phyloP scores from a whole-genome alignment of 345 rosid genomes.

The Fremontodendron californicum region DNA sequence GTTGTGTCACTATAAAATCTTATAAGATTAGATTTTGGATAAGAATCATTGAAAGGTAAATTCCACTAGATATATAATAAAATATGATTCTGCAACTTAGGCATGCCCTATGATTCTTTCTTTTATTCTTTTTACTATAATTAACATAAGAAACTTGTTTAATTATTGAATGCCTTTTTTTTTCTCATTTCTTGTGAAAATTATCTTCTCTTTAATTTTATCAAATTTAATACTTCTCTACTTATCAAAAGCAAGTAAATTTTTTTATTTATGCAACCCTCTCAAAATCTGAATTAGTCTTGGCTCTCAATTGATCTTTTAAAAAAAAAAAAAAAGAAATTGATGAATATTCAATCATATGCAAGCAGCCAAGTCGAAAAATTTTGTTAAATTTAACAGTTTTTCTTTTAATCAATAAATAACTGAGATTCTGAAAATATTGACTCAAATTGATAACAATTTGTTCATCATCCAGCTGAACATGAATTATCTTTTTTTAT shows the following conservation, averaged over 20 bases:
- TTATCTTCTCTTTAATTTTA: too few relatives aligned
- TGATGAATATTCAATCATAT: not conserved
- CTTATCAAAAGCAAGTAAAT: not conserved
- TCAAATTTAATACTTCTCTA: not conserved
- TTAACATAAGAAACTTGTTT: too few relatives aligned
- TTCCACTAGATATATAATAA: too few relatives aligned
- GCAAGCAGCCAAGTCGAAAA: not conserved
- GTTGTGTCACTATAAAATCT: too few relatives aligned
- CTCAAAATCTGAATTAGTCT: not conserved
- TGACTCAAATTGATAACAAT: not conserved
- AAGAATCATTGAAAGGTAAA: too few relatives aligned
- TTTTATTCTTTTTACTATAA: too few relatives aligned
- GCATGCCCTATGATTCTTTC: too few relatives aligned
- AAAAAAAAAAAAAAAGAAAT: not conserved
- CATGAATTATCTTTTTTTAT: not conserved
- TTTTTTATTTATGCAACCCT: not conserved
- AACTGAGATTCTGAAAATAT: not conserved
- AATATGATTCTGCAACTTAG: too few relatives aligned
- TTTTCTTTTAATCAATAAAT: not conserved
- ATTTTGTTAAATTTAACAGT: not conserved
- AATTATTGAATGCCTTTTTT: too few relatives aligned
- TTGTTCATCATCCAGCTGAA: too few relatives aligned
- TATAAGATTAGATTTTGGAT: too few relatives aligned
- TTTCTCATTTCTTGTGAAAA: too few relatives aligned
- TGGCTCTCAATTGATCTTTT: not conserved